Base-by-base conservation (phyloP, 208 protist genomes). In the Leishmania arabica region DNA sequence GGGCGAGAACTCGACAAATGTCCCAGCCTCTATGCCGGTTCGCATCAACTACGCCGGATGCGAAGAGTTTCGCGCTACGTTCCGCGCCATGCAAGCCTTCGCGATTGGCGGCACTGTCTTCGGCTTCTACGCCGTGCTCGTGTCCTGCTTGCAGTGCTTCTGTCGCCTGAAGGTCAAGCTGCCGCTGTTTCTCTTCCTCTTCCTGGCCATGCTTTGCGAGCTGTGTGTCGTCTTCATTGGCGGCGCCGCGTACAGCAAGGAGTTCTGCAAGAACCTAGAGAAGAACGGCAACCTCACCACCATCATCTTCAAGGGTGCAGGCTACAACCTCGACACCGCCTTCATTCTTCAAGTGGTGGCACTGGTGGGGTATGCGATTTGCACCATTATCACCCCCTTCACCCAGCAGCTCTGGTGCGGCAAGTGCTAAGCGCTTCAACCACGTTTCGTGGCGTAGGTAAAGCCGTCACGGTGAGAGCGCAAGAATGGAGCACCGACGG, bases 351-450 rank as follows among this genome's bases (percentile, higher is more conserved):
- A 91, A n/a, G 88, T 93, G 49, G 78, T 90, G 6, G 70, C 88
- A 5, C 49, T 79, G 11, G 70, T 82, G 3, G 84, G 78, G 40
- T 91, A 84, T 64, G 31, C 87, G 0, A 74, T 91, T 40, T 83
- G 80, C 62, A 72, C 87, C n/a, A 78, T 93, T 65, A 54, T 93
- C 62, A 80, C 82, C 27, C 85, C 86, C 13, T 93, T 90, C 72
- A 89, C 90, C 1, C 88, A 90, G 84, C 78, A 90, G 72, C 84
- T 91, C 64, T 88, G 85, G 85, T 90, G 85, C 71, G 89, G 87
- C 42, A 91, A 89, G 60, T 75, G 49, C 69, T 91, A 77, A 88
- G 64, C 27, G 24, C 69, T 53, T 47, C 11, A 47, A 31, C 42
- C 6, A 27, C 34, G 45, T 15, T 27, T 45, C 27, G 24, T 51